Evolutionary conservation across 129 eudicot genomes (phyloP), one percentile per base, ranked within the genome.

Genomic region (Pulicaria dysenterica): DNA sequence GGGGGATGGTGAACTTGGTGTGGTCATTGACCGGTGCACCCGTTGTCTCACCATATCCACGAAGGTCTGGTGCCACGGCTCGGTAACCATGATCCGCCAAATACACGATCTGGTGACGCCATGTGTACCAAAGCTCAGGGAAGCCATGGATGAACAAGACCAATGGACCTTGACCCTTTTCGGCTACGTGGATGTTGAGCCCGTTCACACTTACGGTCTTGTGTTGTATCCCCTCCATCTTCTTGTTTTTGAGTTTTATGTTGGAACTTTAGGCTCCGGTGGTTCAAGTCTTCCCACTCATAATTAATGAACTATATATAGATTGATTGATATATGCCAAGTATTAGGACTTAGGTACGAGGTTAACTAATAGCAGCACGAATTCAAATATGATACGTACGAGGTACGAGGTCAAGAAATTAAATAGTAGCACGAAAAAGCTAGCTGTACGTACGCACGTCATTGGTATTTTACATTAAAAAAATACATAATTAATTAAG

Each of bases 131-230:
- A 64, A 84, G 83, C 82, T 80, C 80, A 3, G 88, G 85, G 61
- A 83, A 83, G 3, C 88, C 88, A 15, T 83, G 88, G 17, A 83
- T 1, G 71, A 83, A 11, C 19, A 83, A 73, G n/a, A 83, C 79
- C 3, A 80, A 24, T 5, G 82, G 84, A 17, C 84, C 82, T 9
- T 73, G 43, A 31, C 84, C 83, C 73, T 64, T 64, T 57, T 64
- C 74, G 3, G 83, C 78, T 64, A 79, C 57, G 55, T 79, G 64
- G 9, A 79, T 64, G 83, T 38, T 75, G 13, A 79, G 42, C 57
- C 87, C 79, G 59, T 79, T 83, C 0, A 60, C 79, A 7, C 11
- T 42, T 3, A 75, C 9, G 0, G 54, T 78, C 55, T 54, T 75
- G 84, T 75, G 84, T 5, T 41, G 7, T 11, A 80, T 80, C 9